Conservation (phyloP, 108 stramenopile species). For the Conticribra guillardii region DNA sequence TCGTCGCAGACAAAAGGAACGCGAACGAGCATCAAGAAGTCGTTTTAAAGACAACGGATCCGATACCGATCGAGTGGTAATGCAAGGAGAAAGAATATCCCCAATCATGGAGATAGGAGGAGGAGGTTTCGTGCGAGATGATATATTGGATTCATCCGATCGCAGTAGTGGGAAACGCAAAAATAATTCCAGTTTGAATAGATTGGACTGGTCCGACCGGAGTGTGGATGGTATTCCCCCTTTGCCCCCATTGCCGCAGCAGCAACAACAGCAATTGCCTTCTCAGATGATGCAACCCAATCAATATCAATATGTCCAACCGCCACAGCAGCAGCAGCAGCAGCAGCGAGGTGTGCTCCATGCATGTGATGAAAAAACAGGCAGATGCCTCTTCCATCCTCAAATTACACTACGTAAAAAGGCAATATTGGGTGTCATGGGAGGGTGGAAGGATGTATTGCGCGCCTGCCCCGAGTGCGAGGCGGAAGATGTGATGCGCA, state of each 20-base stretch:
- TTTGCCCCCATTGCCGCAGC: background rate
- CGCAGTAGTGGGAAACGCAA: background rate
- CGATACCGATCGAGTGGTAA: background rate
- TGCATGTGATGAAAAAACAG: slow-evolving; percentile 38
- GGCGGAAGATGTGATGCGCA: slow-evolving; percentile 14
- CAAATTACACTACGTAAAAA: slow-evolving; percentile 34
- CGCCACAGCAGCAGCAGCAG: background rate
- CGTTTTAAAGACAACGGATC: background rate
- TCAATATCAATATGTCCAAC: background rate
- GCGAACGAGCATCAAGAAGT: background rate
- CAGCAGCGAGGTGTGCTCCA: slow-evolving; percentile 23
- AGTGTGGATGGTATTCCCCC: background rate
- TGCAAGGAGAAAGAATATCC: background rate
- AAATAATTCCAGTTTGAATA: background rate
- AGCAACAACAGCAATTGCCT: background rate
- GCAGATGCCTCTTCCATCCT: slow-evolving; percentile 42
- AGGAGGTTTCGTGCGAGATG: background rate
- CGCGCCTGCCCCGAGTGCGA: slow-evolving; percentile 41
- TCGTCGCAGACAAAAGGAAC: background rate
- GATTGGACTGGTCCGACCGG: background rate
- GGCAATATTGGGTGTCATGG: slow-evolving; percentile 39
- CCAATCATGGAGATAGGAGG: background rate
- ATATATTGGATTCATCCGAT: background rate
- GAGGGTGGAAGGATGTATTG: slow-evolving; percentile 41
- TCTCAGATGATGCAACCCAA: background rate